phyloP scores from a whole-genome alignment of 2,329 filamentous ascomycete genomes.

The Trichophyton simii region DNA sequence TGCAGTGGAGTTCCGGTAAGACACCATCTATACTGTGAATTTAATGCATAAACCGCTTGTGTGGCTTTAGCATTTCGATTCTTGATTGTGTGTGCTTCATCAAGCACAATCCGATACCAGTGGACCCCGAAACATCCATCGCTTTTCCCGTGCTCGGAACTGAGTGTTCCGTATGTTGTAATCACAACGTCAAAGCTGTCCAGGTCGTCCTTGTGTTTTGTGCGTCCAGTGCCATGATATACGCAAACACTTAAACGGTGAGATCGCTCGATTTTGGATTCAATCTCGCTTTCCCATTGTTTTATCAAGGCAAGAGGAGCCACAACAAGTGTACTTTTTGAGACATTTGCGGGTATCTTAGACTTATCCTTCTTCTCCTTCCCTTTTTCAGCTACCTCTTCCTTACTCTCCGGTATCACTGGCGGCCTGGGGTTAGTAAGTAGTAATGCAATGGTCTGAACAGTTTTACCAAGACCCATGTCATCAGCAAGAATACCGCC shows the following conservation, averaged over 20 bases:
- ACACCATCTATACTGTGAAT: constrained; percentile 87
- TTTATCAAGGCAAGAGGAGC: constrained; percentile 88
- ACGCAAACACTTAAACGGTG: constrained; percentile 70
- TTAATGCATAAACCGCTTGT: constrained; percentile 75
- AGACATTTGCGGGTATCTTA: constrained; percentile 55
- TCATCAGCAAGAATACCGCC: constrained; percentile 94
- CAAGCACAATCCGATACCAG: constrained; percentile 91
- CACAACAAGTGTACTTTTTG: constrained; percentile 77
- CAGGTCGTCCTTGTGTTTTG: constrained; percentile 64
- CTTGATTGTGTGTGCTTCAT: constrained; percentile 97
- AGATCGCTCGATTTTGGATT: constrained; percentile 58
- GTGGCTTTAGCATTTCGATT: constrained; percentile 94
- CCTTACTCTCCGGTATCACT: constrained; percentile 19
- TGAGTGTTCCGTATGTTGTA: constrained; percentile 90
- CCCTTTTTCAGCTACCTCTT: constrained; percentile 35
- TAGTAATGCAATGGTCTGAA: constrained; percentile 83
- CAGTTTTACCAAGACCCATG: constrained; percentile 88
- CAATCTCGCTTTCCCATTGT: constrained; percentile 92
- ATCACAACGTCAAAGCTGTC: constrained; percentile 87
- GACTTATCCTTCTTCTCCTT: constrained; percentile 33
- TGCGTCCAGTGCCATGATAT: constrained; percentile 78
- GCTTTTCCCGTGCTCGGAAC: constrained; percentile 67
- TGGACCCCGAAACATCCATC: constrained; percentile 79
- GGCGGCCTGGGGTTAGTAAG: constrained; percentile 66
- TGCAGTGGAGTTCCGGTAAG: constrained; percentile 95